phyloP scores from a whole-genome alignment of 2,329 filamentous ascomycete species.

The Penicillium occitanis region DNA sequence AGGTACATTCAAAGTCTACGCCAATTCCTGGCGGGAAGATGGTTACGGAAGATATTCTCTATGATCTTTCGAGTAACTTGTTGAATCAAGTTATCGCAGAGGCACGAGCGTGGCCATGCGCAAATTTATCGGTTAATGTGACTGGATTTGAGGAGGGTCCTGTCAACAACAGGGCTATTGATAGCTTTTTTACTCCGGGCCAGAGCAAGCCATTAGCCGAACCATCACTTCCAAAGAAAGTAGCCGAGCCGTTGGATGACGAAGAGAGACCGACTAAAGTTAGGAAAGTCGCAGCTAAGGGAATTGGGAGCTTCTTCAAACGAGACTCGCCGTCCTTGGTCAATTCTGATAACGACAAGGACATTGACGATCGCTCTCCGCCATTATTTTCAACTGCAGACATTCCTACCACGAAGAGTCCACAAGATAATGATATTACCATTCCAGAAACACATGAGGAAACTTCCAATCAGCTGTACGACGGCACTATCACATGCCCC shows the following conservation, averaged over 20 bases:
- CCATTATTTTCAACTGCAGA: not conserved
- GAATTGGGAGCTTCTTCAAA: constrained; percentile 61
- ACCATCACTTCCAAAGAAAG: constrained; percentile 21
- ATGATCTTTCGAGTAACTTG: constrained; percentile 72
- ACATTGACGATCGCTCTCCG: not conserved
- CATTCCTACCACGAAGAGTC: too few relatives aligned
- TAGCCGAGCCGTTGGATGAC: constrained; percentile 22
- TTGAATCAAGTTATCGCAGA: constrained; percentile 76
- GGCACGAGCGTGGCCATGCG: constrained; percentile 82
- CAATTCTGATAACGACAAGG: not conserved
- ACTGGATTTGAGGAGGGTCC: constrained; percentile 90
- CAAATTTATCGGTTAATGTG: constrained; percentile 84
- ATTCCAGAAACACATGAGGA: not conserved
- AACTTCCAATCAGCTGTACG: not conserved
- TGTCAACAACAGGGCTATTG: constrained; percentile 80
- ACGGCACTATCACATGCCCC: constrained; percentile 53
- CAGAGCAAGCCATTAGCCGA: constrained; percentile 53
- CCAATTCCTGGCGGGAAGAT: constrained; percentile 74
- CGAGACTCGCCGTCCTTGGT: constrained; percentile 29
- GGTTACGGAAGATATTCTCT: constrained; percentile 70
- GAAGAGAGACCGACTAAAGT: constrained; percentile 41
- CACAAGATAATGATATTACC: not conserved
- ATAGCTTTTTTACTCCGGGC: constrained; percentile 74
- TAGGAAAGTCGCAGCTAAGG: constrained; percentile 49
- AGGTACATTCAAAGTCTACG: constrained; percentile 71